Evolutionary conservation across 2,329 filamentous ascomycete species (phyloP).

Genomic region (Aspergillus chevalieri): DNA sequence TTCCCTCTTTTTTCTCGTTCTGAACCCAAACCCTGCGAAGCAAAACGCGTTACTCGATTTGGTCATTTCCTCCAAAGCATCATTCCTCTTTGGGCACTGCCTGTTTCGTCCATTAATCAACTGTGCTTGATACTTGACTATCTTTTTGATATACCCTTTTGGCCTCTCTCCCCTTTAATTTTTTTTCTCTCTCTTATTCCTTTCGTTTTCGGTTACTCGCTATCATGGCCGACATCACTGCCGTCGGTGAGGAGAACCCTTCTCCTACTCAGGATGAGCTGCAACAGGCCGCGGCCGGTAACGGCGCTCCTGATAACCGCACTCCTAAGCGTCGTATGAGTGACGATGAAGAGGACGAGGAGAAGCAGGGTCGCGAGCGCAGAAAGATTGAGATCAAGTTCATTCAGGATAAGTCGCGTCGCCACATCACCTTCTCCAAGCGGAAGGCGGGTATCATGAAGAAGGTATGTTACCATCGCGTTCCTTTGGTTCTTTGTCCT

Average conservation of each 20-base stretch:
- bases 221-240: conserved; percentile 71
- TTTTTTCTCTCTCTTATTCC: no score
- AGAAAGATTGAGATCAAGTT: conserved; percentile 99
- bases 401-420: conserved; percentile 98
- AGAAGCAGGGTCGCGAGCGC: conserved; percentile 95
- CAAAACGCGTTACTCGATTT: conserved; percentile 44
- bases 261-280: conserved; percentile 68
- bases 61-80: conserved; percentile 37
- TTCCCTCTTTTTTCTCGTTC: conserved; percentile 25
- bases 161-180: conserved; percentile 4
- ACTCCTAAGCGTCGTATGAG: conserved; percentile 85
- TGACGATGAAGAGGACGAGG: conserved; percentile 94
- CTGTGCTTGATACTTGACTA: neutral
- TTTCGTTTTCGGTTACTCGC: neutral
- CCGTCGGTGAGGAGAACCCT: conserved; percentile 69
- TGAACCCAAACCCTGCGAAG: conserved; percentile 38
- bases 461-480: conserved; percentile 63
- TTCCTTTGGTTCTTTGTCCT: conserved; percentile 4
- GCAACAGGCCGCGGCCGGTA: conserved; percentile 52
- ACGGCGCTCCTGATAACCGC: conserved; percentile 67
- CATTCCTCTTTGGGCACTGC: conserved; percentile 41
- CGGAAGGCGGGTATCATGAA: conserved; percentile 99
- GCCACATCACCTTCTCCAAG: conserved; percentile 99
- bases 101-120: conserved; percentile 6
- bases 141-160: neutral